Percentiles rank a stretch among this genome's conserved stretches.
phyloP scores from a whole-genome alignment of 1,284 basidiomycete species.

The Microstroma glucosiphilum region DNA sequence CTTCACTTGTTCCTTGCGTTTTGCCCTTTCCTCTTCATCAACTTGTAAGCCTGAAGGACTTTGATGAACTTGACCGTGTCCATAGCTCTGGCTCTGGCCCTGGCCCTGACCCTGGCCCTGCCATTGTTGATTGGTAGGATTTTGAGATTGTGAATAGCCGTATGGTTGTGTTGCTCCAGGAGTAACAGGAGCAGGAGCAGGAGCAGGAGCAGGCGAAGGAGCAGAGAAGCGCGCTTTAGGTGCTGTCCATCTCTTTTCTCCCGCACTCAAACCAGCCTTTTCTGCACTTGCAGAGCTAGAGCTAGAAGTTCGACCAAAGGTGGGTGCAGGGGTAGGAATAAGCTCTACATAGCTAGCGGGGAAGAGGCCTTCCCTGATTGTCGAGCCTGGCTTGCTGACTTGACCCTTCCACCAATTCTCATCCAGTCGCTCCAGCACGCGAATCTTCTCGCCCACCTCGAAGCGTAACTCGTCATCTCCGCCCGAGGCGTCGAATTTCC shows the following conservation, averaged over 20 bases:
- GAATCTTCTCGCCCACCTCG: background rate
- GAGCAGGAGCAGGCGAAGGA: background rate
- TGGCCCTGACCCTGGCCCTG: background rate
- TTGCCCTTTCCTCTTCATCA: background rate
- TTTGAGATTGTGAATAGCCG: background rate
- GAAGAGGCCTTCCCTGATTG: background rate
- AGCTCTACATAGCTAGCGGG: background rate
- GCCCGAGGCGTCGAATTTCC: slow-evolving; percentile 2
- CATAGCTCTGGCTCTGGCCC: too few relatives aligned
- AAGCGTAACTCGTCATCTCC: slow-evolving; percentile 3
- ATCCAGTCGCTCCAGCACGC: background rate
- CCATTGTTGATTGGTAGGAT: background rate
- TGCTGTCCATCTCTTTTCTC: background rate
- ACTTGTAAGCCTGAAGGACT: background rate
- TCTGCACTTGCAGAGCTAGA: background rate
- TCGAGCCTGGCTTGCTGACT: background rate
- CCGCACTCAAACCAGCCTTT: background rate
- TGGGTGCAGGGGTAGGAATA: background rate
- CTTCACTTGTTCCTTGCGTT: background rate
- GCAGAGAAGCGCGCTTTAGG: background rate
- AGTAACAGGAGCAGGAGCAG: background rate
- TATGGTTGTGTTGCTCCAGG: background rate
- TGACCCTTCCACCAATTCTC: slow-evolving; percentile 6
- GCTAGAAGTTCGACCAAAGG: background rate
- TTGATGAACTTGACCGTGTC: background rate